Percentiles rank a stretch among this genome's conserved stretches.
These are phyloP conservation scores for Corylus americana DNA, from an alignment of 306 rosid species.

Conservation along the genomic window DNA sequence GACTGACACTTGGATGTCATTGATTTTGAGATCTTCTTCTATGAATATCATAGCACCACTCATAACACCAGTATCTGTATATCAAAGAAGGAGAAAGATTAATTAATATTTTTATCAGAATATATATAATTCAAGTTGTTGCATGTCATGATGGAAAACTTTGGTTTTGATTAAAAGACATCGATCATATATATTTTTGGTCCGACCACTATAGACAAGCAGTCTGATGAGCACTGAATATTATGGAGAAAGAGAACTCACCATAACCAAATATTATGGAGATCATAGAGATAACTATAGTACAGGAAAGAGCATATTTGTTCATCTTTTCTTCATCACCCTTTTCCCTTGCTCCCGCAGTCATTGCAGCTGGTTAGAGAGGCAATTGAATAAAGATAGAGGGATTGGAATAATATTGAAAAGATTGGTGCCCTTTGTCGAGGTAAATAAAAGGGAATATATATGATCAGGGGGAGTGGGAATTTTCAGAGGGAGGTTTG, in stretches of 20 bases:
- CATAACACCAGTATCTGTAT: slow-evolving; percentile 86
- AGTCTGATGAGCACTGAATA: no score
- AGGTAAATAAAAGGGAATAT: not conserved
- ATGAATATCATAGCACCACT: slow-evolving; percentile 91
- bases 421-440: not conserved
- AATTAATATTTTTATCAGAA: not conserved
- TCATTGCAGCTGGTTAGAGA: not conserved
- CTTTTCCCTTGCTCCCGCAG: not conserved
- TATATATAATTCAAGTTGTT: no score
- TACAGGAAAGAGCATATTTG: not conserved
- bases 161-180: no score
- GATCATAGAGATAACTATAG: slow-evolving; percentile 7
- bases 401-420: not conserved
- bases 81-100: not conserved
- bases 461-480: slow-evolving; percentile 7
- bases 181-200: no score
- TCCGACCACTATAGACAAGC: no score
- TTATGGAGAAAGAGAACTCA: slow-evolving; percentile 1
- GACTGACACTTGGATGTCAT: slow-evolving; percentile 61
- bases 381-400: not conserved
- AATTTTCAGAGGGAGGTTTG: slow-evolving; percentile 6
- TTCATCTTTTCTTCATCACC: not conserved
- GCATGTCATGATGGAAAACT: no score
- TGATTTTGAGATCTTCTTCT: slow-evolving; percentile 71
- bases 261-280: slow-evolving; percentile 42